phyloP scores from a whole-genome alignment of 495 filamentous ascomycete species.

The Aspergillus egyptiacus region DNA sequence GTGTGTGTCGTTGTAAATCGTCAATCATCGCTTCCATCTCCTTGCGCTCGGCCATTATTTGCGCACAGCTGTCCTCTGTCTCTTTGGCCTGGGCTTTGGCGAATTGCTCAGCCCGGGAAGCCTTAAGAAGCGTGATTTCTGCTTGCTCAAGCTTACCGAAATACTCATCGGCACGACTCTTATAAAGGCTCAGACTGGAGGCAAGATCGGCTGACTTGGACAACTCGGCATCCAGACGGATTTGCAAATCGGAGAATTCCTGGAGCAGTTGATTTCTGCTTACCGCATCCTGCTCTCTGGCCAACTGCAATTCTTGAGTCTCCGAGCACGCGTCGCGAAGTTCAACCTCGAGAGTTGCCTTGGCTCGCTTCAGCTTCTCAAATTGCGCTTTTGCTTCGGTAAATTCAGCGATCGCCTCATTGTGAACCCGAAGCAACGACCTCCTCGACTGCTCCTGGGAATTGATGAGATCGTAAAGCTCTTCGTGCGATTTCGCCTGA shows the following conservation, averaged over 20 bases:
- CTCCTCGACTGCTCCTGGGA: slow-evolving; percentile 87
- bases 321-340: slow-evolving; percentile 79
- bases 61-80: slow-evolving; percentile 83
- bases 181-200: slow-evolving; percentile 83
- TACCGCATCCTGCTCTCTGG: slow-evolving; percentile 75
- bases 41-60: slow-evolving; percentile 87
- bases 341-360: slow-evolving; percentile 77
- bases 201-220: slow-evolving; percentile 79
- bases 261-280: slow-evolving; percentile 83
- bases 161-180: slow-evolving; percentile 90
- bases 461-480: slow-evolving; percentile 88
- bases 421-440: slow-evolving; percentile 75
- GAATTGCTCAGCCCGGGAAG: slow-evolving; percentile 85
- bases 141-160: slow-evolving; percentile 97
- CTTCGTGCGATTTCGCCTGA: slow-evolving; percentile 89
- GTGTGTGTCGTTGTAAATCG: slow-evolving; percentile 82
- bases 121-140: slow-evolving; percentile 91
- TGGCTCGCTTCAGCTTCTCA: slow-evolving; percentile 76
- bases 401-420: slow-evolving; percentile 76
- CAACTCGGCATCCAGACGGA: slow-evolving; percentile 81
- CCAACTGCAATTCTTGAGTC: slow-evolving; percentile 67
- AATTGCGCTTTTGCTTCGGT: slow-evolving; percentile 78
- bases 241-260: slow-evolving; percentile 91
- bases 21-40: slow-evolving; percentile 84
- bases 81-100: slow-evolving; percentile 83